Percentiles rank a stretch among this genome's conserved stretches.
phyloP scores from a whole-genome alignment of 2,329 filamentous ascomycete genomes.

The Neurospora sp. region DNA sequence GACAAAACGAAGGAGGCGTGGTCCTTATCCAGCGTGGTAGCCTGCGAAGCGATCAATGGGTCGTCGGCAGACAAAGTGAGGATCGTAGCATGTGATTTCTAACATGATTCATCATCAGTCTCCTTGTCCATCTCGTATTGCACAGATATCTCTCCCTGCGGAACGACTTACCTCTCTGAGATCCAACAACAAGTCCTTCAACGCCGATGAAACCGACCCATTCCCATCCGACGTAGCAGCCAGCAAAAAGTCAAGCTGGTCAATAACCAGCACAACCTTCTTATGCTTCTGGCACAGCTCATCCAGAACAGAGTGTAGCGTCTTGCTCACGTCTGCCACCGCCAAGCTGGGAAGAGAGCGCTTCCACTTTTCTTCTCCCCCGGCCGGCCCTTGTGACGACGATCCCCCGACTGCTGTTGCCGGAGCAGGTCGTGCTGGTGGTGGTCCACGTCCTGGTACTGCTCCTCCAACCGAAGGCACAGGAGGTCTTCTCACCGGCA shows the following conservation, averaged over 20 bases:
- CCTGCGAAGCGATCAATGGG: slow-evolving; percentile 52
- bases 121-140: not conserved
- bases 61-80: slow-evolving; percentile 63
- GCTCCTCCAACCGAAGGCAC: not conserved
- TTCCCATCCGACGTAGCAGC: slow-evolving; percentile 41
- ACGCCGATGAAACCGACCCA: slow-evolving; percentile 26
- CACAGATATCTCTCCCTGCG: not conserved
- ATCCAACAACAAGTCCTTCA: slow-evolving; percentile 47
- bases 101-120: slow-evolving; percentile 1
- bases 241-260: slow-evolving; percentile 55
- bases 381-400: slow-evolving; percentile 1
- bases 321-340: slow-evolving; percentile 27
- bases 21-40: slow-evolving; percentile 57
- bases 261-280: slow-evolving; percentile 51
- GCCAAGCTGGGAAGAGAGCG: slow-evolving; percentile 22
- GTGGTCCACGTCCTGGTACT: not conserved
- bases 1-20: slow-evolving; percentile 62
- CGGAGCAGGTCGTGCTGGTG: not conserved
- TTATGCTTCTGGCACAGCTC: slow-evolving; percentile 23
- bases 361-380: slow-evolving; percentile 4
- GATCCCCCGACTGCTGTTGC: not conserved
- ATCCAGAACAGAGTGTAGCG: slow-evolving; percentile 30
- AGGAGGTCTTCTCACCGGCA: slow-evolving; percentile 4
- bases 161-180: slow-evolving; percentile 50
- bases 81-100: slow-evolving; percentile 56